Percentiles rank a stretch among this genome's conserved stretches.
Conservation (phyloP, 202 grass and related monocot species). For the Saccharum hybrid region DNA sequence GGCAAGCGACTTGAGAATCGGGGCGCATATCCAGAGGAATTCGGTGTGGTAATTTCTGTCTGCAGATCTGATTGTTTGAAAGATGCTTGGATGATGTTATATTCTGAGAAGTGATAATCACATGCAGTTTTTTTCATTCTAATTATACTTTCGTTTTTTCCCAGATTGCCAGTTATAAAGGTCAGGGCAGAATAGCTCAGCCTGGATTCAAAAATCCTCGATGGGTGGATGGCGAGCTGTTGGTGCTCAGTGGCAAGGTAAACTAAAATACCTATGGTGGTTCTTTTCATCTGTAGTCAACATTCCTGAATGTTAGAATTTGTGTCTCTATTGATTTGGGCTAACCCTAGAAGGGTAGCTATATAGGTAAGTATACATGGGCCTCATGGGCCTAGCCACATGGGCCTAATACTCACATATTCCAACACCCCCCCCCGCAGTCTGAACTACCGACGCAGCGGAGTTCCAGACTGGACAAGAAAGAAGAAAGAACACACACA, state of each 20-base stretch:
- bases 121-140: conserved; percentile 27
- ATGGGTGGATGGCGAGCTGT: conserved; percentile 92
- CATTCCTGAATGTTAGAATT: neutral
- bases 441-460: no score
- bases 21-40: conserved; percentile 82
- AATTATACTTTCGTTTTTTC: neutral
- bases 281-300: conserved; percentile 14
- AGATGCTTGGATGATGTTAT: conserved; percentile 20
- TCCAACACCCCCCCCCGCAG: no score
- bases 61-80: conserved; percentile 4
- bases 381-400: no score
- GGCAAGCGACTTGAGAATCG: conserved; percentile 71
- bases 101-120: neutral
- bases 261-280: conserved; percentile 30
- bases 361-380: no score
- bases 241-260: conserved; percentile 97
- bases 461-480: no score
- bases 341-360: no score
- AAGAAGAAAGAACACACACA: no score
- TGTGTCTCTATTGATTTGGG: no score
- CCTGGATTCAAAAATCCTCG: conserved; percentile 90
- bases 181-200: conserved; percentile 91
- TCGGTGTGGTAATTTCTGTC: conserved; percentile 80
- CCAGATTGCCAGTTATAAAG: conserved; percentile 81
- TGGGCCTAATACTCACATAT: no score